Conservation (phyloP, 768 basidiomycete genomes). For the Termitomyces sp. region DNA sequence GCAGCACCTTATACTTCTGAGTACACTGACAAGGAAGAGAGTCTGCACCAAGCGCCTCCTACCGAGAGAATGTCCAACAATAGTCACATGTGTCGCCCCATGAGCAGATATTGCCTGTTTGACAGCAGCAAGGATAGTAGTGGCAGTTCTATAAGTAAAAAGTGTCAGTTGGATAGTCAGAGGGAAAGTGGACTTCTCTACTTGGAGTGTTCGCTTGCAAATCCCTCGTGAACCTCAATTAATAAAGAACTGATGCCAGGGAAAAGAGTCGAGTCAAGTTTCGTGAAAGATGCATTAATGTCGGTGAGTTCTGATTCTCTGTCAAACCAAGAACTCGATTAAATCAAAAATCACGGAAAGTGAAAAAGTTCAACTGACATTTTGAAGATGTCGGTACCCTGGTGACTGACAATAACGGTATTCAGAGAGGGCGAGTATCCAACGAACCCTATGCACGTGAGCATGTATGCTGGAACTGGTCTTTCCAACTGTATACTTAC, state of each 20-base stretch:
- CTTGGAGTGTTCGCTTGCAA: constrained; percentile 36
- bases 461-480: neutral
- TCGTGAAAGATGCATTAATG: constrained; percentile 24
- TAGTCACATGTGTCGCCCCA: constrained; percentile 30
- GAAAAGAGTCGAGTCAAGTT: constrained; percentile 35
- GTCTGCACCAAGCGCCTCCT: neutral
- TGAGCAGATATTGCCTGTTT: constrained; percentile 28
- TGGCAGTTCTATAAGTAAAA: constrained; percentile 31
- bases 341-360: neutral
- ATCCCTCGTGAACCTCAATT: constrained; percentile 41
- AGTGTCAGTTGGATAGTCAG: neutral
- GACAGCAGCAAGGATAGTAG: constrained; percentile 37
- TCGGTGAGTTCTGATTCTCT: constrained; percentile 37
- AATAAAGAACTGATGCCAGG: constrained; percentile 34
- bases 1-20: constrained; percentile 35
- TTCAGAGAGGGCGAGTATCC: constrained; percentile 27
- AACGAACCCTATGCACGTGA: constrained; percentile 12
- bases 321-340: neutral
- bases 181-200: constrained; percentile 12
- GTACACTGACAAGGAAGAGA: neutral
- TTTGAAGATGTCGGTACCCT: constrained; percentile 34
- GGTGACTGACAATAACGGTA: constrained; percentile 38
- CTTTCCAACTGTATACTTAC: constrained; percentile 19
- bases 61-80: constrained; percentile 46
- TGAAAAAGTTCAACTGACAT: constrained; percentile 21